Base-by-base conservation (phyloP, 2,329 filamentous ascomycete species). In the Trichophyton rubrum region DNA sequence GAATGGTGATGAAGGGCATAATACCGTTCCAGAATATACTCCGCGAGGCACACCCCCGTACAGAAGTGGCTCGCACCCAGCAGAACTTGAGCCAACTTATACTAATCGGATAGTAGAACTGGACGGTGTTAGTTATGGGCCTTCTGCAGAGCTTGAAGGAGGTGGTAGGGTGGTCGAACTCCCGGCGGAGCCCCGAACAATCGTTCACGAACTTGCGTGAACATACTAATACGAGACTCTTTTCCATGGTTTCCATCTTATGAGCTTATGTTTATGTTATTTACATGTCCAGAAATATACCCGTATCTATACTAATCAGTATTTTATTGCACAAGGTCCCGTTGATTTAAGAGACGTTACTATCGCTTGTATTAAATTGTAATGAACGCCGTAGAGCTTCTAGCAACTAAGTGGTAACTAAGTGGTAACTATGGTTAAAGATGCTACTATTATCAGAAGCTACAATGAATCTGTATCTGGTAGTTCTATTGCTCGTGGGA, bases 161-260 rank as follows among this genome's bases (percentile, higher is more conserved):
- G 35, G 55, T 3, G n/a, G 35, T 7, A 45, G 20, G 3, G 35
- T 43, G 17, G 56, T 24, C 24, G 56, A 58, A 58, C 40, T 47
- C 30, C 57, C 57, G 1, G 57, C 20, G n/a, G 20, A 22, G 13
- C 22, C 35, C 7, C 22, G n/a, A 13, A 40, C 40, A 15, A 35
- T 27, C 7, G 24, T 59, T 17, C 47, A 59, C 9, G 57, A 59
- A 38, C 57, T 59, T n/a, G 41, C 57, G 15, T 59, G 57, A 59
- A 47, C 15, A 43, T 41, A 41, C 11, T 43, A 40, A 24, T 22
- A 24, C 27, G 11, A 11, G 4, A 7, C 8, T 11, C 13, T 33
- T 55, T 33, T 38, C 13, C n/a, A 35, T 55, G 51, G 13, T n/a
- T 35, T 11, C 13, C 49, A 9, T 53, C 7, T 17, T 55, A 43